Evolutionary conservation across 768 basidiomycete species (phyloP), one percentile per base, ranked within the genome.

Genomic region (Cystofilobasidium ferigula): DNA sequence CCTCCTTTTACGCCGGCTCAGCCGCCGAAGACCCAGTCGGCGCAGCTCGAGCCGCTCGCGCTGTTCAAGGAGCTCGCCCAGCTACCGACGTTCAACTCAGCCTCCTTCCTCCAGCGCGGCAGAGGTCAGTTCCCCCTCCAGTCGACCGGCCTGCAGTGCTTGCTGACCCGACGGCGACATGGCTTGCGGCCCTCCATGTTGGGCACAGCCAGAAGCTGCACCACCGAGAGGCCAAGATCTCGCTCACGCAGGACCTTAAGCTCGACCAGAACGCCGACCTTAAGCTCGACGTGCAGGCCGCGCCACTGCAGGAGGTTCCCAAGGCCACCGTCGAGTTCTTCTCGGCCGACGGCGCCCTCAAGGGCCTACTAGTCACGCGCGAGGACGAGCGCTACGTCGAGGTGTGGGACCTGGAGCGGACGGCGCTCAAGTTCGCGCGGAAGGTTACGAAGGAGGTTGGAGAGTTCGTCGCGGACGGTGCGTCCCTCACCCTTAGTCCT

Each of bases 351-450:
- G 40, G 62, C 8, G 7, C 28, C 28, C 54, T 45, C 54, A 63
- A 63, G 56, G 62, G 62, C 13, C 18, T 57, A 22, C 62, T 63
- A 38, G 56, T 57, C 38, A 42, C 51, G 2, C 36, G 54, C 2
- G 64, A 60, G 16, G 53, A 66, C 30, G 64, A 62, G 63, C 28
- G 69, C n/a, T 48, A 45, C 63, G 35, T 69, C 34, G 64, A 66
- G 64, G 64, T 69, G 4, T 53, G 51, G 45, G 56, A 66, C 24
- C 34, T 30, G n/a, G 34, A 38, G 22, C n/a, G 10, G 26, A 34
- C 42, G 9, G 24, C 24, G 12, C 32, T 58, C 22, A 28, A 53
- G 4, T 30, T 22, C 4, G 64, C 30, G 35, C 47, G 35, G 32
- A 59, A 65, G n/a, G 64, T 69, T 10, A 62, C 64, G 8, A 54